Conservation (phyloP, 306 rosid species). For the Cajanus cajan region DNA sequence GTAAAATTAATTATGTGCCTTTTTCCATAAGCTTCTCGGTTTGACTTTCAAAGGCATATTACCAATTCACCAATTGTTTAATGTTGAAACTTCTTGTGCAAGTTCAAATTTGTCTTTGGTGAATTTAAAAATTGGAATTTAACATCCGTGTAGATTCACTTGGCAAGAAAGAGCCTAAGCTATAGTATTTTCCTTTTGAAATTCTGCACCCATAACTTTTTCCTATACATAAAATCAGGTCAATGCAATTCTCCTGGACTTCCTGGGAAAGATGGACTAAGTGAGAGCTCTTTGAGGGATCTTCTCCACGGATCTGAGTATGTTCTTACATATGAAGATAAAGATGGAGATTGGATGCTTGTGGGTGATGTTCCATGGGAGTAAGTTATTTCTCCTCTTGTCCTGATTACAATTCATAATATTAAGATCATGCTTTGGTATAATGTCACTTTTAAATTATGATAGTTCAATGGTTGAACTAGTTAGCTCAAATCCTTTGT, state of each 20-base stretch:
- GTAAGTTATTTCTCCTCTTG: slow-evolving; percentile 48
- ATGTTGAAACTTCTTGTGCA: background rate
- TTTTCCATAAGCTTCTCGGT: background rate
- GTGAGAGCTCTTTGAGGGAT: slow-evolving; percentile 81
- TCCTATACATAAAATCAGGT: slow-evolving; percentile 51
- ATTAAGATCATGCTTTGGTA: background rate
- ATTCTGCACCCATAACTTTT: slow-evolving; percentile 6
- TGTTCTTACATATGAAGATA: slow-evolving; percentile 91
- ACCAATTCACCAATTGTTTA: background rate
- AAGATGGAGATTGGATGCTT: slow-evolving; percentile 98
- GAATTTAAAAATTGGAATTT: background rate
- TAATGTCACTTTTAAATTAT: background rate
- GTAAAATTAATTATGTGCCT: background rate
- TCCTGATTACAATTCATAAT: slow-evolving; percentile 11
- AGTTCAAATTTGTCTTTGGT: background rate
- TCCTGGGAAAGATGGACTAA: slow-evolving; percentile 67
- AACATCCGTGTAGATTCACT: background rate
- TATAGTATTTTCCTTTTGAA: background rate
- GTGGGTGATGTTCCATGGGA: slow-evolving; percentile 99
- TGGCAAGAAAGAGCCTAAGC: background rate
- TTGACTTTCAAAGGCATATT: background rate
- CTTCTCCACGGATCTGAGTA: slow-evolving; percentile 82
- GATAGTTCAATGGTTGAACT: background rate
- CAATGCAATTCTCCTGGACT: slow-evolving; percentile 72
- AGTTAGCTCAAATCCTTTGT: background rate